These are phyloP conservation scores for Hirschioporus abietinus DNA, from an alignment of 768 basidiomycete genomes.

Conservation along the genomic window DNA sequence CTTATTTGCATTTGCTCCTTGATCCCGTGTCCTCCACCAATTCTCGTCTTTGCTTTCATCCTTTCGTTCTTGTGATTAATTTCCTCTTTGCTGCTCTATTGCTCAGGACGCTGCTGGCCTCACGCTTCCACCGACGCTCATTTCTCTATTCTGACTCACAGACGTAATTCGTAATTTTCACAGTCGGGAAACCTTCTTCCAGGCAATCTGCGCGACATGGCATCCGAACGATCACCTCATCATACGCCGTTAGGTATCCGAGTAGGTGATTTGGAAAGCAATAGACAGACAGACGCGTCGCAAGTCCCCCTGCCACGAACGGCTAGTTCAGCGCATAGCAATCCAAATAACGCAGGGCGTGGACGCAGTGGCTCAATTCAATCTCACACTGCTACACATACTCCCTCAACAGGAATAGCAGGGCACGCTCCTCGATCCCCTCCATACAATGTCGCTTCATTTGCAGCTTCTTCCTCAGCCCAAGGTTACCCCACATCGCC, in stretches of 20 bases:
- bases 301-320: neutral
- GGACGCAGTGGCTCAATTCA: constrained; percentile 1
- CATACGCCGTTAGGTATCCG: neutral
- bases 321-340: neutral
- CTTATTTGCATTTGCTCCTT: neutral
- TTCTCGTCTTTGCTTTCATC: neutral
- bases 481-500: neutral
- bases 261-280: neutral
- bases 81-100: neutral
- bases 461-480: neutral
- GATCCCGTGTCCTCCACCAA: neutral
- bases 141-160: neutral
- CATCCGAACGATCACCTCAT: neutral
- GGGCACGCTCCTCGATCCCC: neutral
- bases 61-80: neutral
- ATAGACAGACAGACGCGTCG: neutral
- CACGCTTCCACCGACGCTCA: neutral
- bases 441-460: neutral
- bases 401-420: neutral
- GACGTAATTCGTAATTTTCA: neutral
- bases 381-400: neutral
- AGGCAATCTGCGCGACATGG: neutral
- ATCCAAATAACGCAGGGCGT: neutral
- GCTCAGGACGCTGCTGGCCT: neutral
- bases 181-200: neutral